Percentiles rank a stretch among this genome's conserved stretches.
phyloP scores from a whole-genome alignment of 257 asterid species.

The Apocynum venetum region DNA sequence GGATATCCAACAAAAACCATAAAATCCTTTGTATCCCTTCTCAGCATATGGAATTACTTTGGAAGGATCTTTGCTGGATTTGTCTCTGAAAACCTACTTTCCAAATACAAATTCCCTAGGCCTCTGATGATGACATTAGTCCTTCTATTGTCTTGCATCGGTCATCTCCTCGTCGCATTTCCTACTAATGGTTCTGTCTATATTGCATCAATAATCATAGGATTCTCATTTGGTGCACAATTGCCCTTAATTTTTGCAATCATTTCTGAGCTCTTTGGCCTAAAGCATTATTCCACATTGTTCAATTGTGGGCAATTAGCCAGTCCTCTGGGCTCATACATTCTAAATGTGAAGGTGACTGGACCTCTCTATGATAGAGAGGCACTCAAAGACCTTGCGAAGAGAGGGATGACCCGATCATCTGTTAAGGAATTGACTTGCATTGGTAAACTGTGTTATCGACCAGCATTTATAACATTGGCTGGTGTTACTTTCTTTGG shows the following conservation, averaged over 20 bases:
- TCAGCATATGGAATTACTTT: conserved; percentile 77
- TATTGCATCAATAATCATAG: conserved; percentile 55
- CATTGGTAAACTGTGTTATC: conserved; percentile 49
- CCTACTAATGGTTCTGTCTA: conserved; percentile 65
- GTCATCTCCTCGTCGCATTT: conserved; percentile 61
- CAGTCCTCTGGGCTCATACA: conserved; percentile 69
- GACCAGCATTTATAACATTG: conserved; percentile 48
- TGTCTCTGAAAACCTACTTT: conserved; percentile 51
- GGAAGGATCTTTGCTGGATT: conserved; percentile 77
- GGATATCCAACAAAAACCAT: conserved; percentile 67
- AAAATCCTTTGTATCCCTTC: conserved; percentile 57
- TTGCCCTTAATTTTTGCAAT: conserved; percentile 54
- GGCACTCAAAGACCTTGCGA: conserved; percentile 51
- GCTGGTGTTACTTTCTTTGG: conserved; percentile 52
- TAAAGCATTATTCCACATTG: conserved; percentile 61
- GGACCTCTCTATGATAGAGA: conserved; percentile 64
- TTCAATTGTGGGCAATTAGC: conserved; percentile 81
- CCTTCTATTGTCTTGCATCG: conserved; percentile 53
- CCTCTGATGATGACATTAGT: conserved; percentile 70
- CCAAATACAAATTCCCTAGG: conserved; percentile 57
- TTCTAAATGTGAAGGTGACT: conserved; percentile 56
- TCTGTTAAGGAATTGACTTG: conserved; percentile 54
- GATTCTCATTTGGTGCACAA: conserved; percentile 80
- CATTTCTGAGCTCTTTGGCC: conserved; percentile 69
- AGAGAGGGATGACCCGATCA: conserved; percentile 49